A percentile compares a stretch with the other conserved stretches of the same genome.
Evolutionary conservation across 2,329 filamentous ascomycete species (phyloP).

Genomic region (Trichothecium roseum): DNA sequence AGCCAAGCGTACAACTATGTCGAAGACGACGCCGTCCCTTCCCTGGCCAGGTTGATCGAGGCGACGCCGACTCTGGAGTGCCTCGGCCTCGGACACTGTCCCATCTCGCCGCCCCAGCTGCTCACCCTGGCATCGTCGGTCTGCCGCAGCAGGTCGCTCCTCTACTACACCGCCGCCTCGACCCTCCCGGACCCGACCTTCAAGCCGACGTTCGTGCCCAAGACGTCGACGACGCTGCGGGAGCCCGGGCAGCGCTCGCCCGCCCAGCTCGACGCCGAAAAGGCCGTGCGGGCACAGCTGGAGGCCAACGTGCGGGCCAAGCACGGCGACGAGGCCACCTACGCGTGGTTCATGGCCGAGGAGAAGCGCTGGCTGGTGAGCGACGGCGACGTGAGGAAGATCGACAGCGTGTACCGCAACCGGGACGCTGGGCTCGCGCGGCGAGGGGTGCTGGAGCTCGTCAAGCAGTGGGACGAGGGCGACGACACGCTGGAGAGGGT

Average conservation of each 20-base stretch:
- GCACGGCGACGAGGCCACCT: conserved; percentile 20
- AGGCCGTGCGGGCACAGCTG: conserved; percentile 18
- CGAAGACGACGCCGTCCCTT: conserved; percentile 22
- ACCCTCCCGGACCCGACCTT: conserved; percentile 20
- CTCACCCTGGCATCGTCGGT: conserved; percentile 17
- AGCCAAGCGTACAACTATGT: conserved; percentile 36
- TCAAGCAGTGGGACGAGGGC: conserved; percentile 28
- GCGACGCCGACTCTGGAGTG: conserved; percentile 23
- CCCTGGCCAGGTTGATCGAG: conserved; percentile 22
- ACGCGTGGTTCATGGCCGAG: conserved; percentile 19
- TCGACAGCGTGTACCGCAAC: conserved; percentile 33
- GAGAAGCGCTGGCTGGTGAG: conserved; percentile 29
- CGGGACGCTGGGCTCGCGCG: conserved; percentile 25
- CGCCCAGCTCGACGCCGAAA: conserved; percentile 15
- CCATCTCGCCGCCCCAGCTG: conserved; percentile 17
- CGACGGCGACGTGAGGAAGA: conserved; percentile 29
- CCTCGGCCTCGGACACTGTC: conserved; percentile 29
- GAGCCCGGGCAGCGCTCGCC: conserved; percentile 12
- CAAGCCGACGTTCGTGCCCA: conserved; percentile 1
- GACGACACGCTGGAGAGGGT: conserved; percentile 26
- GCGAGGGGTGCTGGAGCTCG: conserved; percentile 20
- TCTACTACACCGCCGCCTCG: conserved; percentile 25
- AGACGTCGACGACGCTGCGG: conserved; percentile 5
- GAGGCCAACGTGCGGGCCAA: conserved; percentile 17
- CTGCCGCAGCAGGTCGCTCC: conserved; percentile 18